A percentile compares a stretch with the other conserved stretches of the same genome.
These are phyloP conservation scores for sunflower (Helianthus annuus) DNA, from an alignment of 129 eudicot species.

Conservation along the genomic window DNA sequence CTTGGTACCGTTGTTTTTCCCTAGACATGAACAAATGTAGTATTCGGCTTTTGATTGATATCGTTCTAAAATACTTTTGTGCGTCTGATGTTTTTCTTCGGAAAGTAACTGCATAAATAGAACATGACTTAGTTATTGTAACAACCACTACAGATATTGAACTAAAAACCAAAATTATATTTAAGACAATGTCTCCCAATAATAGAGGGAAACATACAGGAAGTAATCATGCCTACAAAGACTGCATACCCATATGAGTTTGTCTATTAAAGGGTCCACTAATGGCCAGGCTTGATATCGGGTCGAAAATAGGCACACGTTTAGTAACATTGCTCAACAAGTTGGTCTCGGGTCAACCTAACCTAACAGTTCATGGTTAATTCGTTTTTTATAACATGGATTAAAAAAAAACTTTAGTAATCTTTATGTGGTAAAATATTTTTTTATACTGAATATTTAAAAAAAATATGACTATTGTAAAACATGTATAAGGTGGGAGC, in stretches of 20 bases:
- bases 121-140: not conserved
- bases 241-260: constrained; percentile 29
- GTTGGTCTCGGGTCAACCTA: too few relatives aligned
- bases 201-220: constrained; percentile 26
- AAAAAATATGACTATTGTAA: too few relatives aligned
- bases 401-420: too few relatives aligned
- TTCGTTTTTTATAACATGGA: too few relatives aligned
- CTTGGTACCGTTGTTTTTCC: constrained; percentile 55
- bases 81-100: constrained; percentile 43
- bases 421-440: too few relatives aligned
- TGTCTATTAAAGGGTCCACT: constrained; percentile 28
- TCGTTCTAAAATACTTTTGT: constrained; percentile 39
- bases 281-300: too few relatives aligned
- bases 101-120: constrained; percentile 48
- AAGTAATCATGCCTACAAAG: constrained; percentile 26
- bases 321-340: too few relatives aligned
- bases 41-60: constrained; percentile 65
- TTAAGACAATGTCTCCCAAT: not conserved
- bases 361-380: too few relatives aligned
- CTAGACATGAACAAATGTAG: constrained; percentile 67
- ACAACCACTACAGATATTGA: not conserved
- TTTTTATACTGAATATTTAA: too few relatives aligned
- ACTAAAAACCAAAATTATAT: not conserved
- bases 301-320: too few relatives aligned
- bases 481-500: too few relatives aligned